Conservation (phyloP, 805 yeast genomes). For the Starmerella bacillaris region DNA sequence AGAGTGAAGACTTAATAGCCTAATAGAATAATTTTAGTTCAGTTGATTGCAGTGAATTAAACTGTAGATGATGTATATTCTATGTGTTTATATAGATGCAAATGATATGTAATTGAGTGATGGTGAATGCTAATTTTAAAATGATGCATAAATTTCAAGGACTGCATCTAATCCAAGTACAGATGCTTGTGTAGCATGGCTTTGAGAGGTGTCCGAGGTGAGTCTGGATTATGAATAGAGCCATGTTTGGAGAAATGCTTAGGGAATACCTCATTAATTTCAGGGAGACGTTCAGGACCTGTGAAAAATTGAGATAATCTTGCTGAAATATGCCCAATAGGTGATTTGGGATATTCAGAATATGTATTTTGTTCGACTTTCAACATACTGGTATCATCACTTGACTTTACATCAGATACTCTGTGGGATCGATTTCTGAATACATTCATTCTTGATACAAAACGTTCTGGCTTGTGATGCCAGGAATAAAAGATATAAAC, state of each 20-base stretch:
- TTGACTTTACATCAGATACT: no score
- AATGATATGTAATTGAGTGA: constrained; percentile 1
- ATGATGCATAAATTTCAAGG: no score
- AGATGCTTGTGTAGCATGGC: constrained; percentile 1
- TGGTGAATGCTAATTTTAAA: not conserved
- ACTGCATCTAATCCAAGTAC: not conserved
- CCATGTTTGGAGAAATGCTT: constrained; percentile 2
- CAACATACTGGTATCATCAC: no score
- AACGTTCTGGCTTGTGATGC: no score
- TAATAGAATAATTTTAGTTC: no score
- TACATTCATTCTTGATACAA: no score
- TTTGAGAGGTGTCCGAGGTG: constrained; percentile 11
- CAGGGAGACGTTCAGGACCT: constrained; percentile 4
- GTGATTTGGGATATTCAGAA: constrained; percentile 1
- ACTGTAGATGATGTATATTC: no score
- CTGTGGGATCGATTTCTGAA: no score
- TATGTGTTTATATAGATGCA: no score
- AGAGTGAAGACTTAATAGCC: no score
- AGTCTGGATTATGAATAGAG: constrained; percentile 7
- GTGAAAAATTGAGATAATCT: constrained; percentile 3
- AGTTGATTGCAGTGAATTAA: no score
- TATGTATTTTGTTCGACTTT: no score
- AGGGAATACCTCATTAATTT: not conserved
- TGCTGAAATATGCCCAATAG: not conserved
- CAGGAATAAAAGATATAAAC: constrained; percentile 2